Conservation (phyloP, 179 eudicot species). For the Heliamphora pulchella region DNA sequence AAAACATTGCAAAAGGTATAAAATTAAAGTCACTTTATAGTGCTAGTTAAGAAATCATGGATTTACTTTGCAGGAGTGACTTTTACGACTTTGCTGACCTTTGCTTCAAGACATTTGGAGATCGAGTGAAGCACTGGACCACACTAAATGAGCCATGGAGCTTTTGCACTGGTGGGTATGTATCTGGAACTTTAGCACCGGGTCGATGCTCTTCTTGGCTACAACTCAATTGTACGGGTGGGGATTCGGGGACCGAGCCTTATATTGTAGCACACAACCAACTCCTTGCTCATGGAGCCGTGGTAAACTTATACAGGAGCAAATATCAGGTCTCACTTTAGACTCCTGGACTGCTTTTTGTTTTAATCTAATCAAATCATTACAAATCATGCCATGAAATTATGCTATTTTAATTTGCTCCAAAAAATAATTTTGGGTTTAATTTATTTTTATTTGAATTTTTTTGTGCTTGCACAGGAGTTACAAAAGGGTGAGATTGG, state of each 20-base stretch:
- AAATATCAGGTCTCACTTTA: constrained; percentile 4
- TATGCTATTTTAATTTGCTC: background rate
- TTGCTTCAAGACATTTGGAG: constrained; percentile 11
- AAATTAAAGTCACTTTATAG: too few relatives aligned
- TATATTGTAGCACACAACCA: constrained; percentile 13
- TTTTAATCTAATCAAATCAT: background rate
- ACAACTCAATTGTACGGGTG: background rate
- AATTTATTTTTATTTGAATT: background rate
- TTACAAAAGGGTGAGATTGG: constrained; percentile 19
- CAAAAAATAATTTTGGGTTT: background rate
- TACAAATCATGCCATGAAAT: background rate
- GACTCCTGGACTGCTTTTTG: background rate
- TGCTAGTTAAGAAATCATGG: background rate
- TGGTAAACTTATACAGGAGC: background rate
- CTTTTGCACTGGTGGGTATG: background rate
- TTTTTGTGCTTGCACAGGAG: constrained; percentile 15
- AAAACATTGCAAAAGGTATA: too few relatives aligned
- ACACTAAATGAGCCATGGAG: constrained; percentile 13
- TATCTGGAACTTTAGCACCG: background rate
- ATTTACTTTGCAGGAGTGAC: background rate
- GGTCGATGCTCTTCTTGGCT: constrained; percentile 16
- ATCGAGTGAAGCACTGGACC: constrained; percentile 14
- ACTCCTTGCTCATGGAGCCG: constrained; percentile 12
- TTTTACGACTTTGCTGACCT: constrained; percentile 9
- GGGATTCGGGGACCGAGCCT: constrained; percentile 14